These are phyloP conservation scores for Mucor mucedo DNA, from an alignment of 371 early-diverging fungal genomes.

Conservation along the genomic window DNA sequence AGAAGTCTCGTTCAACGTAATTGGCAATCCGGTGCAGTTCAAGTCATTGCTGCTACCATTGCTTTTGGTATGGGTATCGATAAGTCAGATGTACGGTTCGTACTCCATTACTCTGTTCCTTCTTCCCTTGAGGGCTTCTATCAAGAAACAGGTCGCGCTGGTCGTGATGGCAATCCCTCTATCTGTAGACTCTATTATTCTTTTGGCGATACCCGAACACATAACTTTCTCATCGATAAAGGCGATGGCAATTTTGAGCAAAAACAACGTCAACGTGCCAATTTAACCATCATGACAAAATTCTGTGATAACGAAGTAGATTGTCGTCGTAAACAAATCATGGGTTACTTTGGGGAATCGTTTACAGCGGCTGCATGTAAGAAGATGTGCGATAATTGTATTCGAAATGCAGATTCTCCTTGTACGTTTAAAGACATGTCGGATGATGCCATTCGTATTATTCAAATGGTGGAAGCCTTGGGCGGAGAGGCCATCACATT, in stretches of 20 bases:
- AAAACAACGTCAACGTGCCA: constrained; percentile 86
- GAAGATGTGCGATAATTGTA: constrained; percentile 96
- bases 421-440: constrained; percentile 56
- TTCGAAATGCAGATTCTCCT: constrained; percentile 28
- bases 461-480: constrained; percentile 55
- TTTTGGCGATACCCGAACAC: constrained; percentile 79
- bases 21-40: constrained; percentile 84
- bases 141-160: constrained; percentile 99
- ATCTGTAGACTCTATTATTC: constrained; percentile 91
- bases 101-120: constrained; percentile 96
- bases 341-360: constrained; percentile 95
- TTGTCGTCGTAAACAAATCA: constrained; percentile 92
- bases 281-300: constrained; percentile 88
- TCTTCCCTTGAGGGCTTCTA: constrained; percentile 99
- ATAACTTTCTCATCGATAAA: constrained; percentile 81
- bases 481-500: constrained; percentile 70
- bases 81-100: constrained; percentile 98
- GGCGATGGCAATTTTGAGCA: constrained; percentile 86
- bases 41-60: constrained; percentile 98
- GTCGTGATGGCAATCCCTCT: constrained; percentile 93
- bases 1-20: constrained; percentile 81
- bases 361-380: constrained; percentile 78
- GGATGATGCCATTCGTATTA: constrained; percentile 57
- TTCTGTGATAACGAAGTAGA: constrained; percentile 96
- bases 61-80: constrained; percentile 99